Conservation (phyloP, 1,284 basidiomycete species). For the Flammula alnicola region DNA sequence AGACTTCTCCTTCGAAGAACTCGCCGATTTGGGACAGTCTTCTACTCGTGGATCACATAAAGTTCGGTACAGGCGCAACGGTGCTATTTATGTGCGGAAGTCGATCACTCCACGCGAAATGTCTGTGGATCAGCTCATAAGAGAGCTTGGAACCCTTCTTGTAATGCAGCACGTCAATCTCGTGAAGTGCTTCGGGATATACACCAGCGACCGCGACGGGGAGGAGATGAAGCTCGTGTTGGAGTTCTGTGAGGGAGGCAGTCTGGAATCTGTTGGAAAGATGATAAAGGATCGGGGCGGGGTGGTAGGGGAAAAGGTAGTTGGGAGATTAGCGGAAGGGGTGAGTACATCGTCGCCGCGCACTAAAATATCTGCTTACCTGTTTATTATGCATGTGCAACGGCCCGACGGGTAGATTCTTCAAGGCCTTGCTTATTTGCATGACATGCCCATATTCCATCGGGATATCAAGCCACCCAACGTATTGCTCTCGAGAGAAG, state of each 20-base stretch:
- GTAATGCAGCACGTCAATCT: constrained; percentile 1
- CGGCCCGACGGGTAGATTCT: too few species aligned
- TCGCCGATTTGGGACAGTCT: background rate
- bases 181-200: constrained; percentile 14
- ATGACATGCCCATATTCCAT: constrained; percentile 13
- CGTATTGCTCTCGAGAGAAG: constrained; percentile 12
- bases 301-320: constrained; percentile 11
- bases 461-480: constrained; percentile 16
- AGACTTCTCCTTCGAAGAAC: background rate
- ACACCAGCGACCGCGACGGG: background rate
- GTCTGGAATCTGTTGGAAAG: constrained; percentile 8
- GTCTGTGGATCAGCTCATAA: background rate
- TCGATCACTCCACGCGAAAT: constrained; percentile 3
- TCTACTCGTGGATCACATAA: background rate
- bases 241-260: constrained; percentile 17
- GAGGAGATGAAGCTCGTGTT: constrained; percentile 7
- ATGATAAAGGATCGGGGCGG: constrained; percentile 11
- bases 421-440: constrained; percentile 13
- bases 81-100: background rate
- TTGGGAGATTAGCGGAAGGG: constrained; percentile 12
- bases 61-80: background rate
- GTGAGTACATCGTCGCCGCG: constrained; percentile 4
- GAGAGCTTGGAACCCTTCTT: background rate
- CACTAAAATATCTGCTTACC: background rate
- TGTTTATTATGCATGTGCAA: too few species aligned